Evolutionary conservation across 495 filamentous ascomycete genomes (phyloP).

Genomic region (Penicillium turbatum): DNA sequence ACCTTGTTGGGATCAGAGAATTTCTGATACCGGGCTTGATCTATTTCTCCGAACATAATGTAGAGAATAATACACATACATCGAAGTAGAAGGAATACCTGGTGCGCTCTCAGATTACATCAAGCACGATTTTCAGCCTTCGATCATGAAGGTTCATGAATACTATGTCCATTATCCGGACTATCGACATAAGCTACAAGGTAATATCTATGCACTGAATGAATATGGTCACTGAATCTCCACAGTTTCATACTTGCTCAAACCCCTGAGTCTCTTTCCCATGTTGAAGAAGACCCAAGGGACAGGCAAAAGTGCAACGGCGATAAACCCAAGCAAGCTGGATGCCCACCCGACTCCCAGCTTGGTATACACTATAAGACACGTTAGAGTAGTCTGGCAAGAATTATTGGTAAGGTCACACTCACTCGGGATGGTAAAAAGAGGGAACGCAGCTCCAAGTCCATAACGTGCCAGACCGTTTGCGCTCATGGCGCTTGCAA

Average conservation of each 20-base stretch:
- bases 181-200: background rate
- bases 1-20: no score
- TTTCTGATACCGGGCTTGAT: no score
- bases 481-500: conserved; percentile 24
- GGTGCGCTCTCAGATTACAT: no score
- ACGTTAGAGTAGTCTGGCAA: background rate
- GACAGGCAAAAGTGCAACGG: conserved; percentile 51
- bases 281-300: conserved; percentile 34
- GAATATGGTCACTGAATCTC: background rate
- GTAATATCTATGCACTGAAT: background rate
- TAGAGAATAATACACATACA: no score
- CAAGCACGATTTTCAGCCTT: no score
- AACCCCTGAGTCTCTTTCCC: conserved; percentile 12
- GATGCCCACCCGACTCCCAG: conserved; percentile 58
- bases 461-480: conserved; percentile 62
- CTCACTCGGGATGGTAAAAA: conserved; percentile 58
- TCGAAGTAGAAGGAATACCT: no score
- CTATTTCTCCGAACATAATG: no score
- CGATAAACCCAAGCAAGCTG: conserved; percentile 54
- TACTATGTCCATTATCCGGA: background rate
- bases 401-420: background rate
- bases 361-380: conserved; percentile 47
- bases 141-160: no score
- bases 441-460: conserved; percentile 60
- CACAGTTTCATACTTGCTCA: conserved; percentile 16